Percentiles rank a stretch among this genome's conserved stretches.
Evolutionary conservation across 2,329 filamentous ascomycete genomes (phyloP).

Genomic region (Aureobasidium sp.): DNA sequence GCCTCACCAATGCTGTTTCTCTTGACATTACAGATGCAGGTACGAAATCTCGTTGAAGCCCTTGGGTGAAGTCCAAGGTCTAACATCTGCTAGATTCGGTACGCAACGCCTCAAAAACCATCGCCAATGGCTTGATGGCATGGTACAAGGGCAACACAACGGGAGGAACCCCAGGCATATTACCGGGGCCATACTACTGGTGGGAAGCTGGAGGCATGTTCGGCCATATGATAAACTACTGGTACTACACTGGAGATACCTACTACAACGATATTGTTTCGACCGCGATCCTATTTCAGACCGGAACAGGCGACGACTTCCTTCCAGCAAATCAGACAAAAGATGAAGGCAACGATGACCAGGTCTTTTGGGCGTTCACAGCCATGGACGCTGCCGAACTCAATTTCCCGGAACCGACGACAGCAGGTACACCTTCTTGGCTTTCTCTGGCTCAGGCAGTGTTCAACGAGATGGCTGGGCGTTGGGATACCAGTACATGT

Average conservation of each 20-base stretch:
- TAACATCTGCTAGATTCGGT: constrained; percentile 20
- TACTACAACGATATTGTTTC: constrained; percentile 34
- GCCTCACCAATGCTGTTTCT: neutral
- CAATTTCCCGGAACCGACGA: constrained; percentile 49
- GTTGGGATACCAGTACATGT: constrained; percentile 62
- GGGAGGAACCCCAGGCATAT: constrained; percentile 18
- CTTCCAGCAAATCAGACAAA: constrained; percentile 29
- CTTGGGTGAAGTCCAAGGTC: neutral
- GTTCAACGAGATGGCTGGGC: constrained; percentile 65
- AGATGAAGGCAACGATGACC: constrained; percentile 43
- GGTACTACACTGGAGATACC: constrained; percentile 36
- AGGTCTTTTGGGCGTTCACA: constrained; percentile 79
- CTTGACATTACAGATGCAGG: neutral
- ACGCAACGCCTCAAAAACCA: constrained; percentile 21
- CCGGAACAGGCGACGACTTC: constrained; percentile 34
- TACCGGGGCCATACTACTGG: constrained; percentile 38
- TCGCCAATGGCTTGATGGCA: constrained; percentile 26
- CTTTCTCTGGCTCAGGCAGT: constrained; percentile 70
- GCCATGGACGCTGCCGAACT: constrained; percentile 72
- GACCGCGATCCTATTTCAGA: constrained; percentile 34
- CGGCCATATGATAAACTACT: constrained; percentile 32
- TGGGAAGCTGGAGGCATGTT: constrained; percentile 35
- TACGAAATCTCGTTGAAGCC: neutral
- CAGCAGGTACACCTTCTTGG: constrained; percentile 62
- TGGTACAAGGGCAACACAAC: constrained; percentile 27